These are phyloP conservation scores for Stemphylium beticola DNA, from an alignment of 2,329 filamentous ascomycete genomes.

Conservation along the genomic window DNA sequence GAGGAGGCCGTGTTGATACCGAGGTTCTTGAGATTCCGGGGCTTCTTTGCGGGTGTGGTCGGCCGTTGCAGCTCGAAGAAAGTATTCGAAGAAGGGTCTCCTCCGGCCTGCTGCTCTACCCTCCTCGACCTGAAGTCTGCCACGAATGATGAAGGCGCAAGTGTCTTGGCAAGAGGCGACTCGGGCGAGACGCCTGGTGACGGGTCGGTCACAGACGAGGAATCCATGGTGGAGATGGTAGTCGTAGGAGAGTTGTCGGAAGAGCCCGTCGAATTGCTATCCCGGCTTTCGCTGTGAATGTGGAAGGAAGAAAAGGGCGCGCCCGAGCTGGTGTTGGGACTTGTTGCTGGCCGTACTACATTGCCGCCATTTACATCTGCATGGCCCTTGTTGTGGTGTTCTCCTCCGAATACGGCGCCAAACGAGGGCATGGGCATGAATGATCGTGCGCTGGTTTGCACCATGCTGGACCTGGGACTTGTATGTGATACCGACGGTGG, in stretches of 20 bases:
- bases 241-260: constrained; percentile 95
- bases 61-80: constrained; percentile 59
- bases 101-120: constrained; percentile 50
- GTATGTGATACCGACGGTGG: constrained; percentile 25
- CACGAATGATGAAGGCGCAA: constrained; percentile 72
- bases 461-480: constrained; percentile 43
- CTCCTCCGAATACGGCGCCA: constrained; percentile 76
- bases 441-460: constrained; percentile 44
- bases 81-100: constrained; percentile 56
- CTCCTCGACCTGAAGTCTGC: constrained; percentile 57
- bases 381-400: constrained; percentile 59
- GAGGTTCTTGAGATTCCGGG: constrained; percentile 83
- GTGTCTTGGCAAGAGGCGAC: constrained; percentile 77
- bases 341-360: constrained; percentile 44
- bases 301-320: constrained; percentile 58
- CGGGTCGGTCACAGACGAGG: constrained; percentile 85
- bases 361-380: constrained; percentile 35
- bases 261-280: constrained; percentile 84
- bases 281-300: constrained; percentile 69
- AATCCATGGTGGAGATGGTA: constrained; percentile 90
- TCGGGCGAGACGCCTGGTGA: constrained; percentile 91
- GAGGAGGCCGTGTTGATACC: constrained; percentile 72
- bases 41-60: constrained; percentile 66
- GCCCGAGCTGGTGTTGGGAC: constrained; percentile 41
- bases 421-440: constrained; percentile 69